Evolutionary conservation across 257 asterid genomes (phyloP).

Genomic region (Gynochthodes officinalis): DNA sequence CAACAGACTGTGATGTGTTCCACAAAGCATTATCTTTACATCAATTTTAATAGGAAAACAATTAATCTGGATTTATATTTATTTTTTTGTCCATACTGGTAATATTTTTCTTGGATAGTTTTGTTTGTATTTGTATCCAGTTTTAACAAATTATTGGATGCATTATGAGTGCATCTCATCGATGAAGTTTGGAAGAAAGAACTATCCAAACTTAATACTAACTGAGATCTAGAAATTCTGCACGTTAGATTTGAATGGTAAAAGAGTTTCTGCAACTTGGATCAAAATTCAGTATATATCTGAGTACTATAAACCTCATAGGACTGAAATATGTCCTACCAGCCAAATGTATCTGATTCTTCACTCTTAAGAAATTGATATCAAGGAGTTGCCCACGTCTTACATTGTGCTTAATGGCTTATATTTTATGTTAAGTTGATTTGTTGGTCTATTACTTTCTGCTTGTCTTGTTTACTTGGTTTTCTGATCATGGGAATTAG

Average conservation of each 20-base stretch:
- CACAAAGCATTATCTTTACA: neutral
- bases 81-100: neutral
- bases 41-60: neutral
- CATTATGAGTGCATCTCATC: neutral
- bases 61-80: neutral
- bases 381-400: neutral
- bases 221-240: neutral
- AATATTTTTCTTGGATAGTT: neutral
- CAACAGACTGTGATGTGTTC: neutral
- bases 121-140: neutral
- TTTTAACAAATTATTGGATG: neutral
- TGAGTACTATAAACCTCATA: neutral
- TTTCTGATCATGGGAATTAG: neutral
- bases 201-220: neutral
- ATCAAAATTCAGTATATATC: neutral
- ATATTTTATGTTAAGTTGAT: neutral
- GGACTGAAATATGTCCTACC: neutral
- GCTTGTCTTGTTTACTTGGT: neutral
- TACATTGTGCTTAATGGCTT: neutral
- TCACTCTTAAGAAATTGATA: neutral
- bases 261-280: neutral
- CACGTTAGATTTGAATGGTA: neutral
- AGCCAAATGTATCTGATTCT: neutral
- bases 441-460: neutral
- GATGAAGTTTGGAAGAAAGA: neutral